phyloP scores from a whole-genome alignment of 257 asterid genomes.

The Capsicum pubescens region DNA sequence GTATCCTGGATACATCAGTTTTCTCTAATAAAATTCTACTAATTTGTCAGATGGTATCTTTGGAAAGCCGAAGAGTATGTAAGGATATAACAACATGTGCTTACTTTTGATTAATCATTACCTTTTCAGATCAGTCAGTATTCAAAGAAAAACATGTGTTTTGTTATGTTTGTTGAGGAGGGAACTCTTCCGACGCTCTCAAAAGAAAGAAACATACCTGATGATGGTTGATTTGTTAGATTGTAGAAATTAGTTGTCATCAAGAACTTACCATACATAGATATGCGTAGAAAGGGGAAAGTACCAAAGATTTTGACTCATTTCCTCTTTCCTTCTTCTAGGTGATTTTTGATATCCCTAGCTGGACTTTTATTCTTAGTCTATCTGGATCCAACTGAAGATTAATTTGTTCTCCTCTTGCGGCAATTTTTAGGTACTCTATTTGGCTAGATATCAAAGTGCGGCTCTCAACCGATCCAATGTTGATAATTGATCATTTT shows the following conservation, averaged over 20 bases:
- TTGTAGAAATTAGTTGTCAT: constrained; percentile 81
- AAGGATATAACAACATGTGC: constrained; percentile 22
- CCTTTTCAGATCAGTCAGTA: constrained; percentile 77
- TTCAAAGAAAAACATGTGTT: constrained; percentile 82
- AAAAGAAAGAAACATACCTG: constrained; percentile 69
- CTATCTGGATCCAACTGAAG: constrained; percentile 31
- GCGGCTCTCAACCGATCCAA: constrained; percentile 85
- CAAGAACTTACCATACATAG: constrained; percentile 76
- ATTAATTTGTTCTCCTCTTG: constrained; percentile 28
- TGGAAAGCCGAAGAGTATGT: constrained; percentile 20
- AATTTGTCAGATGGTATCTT: constrained; percentile 7
- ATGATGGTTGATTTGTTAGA: constrained; percentile 74
- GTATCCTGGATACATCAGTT: neutral
- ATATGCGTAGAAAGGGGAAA: constrained; percentile 89
- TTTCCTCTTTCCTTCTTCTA: constrained; percentile 92
- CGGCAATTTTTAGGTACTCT: constrained; percentile 63
- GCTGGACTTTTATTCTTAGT: constrained; percentile 11
- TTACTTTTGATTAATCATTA: constrained; percentile 19
- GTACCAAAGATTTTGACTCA: constrained; percentile 89
- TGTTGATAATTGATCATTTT: constrained; percentile 79
- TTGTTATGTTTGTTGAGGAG: constrained; percentile 87
- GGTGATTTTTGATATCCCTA: constrained; percentile 54
- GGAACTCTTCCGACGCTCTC: constrained; percentile 74
- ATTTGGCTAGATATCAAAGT: constrained; percentile 96
- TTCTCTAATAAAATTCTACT: constrained; percentile 13